Evolutionary conservation across 805 yeast species (phyloP).

Genomic region (Kodamaea neixiangensis): DNA sequence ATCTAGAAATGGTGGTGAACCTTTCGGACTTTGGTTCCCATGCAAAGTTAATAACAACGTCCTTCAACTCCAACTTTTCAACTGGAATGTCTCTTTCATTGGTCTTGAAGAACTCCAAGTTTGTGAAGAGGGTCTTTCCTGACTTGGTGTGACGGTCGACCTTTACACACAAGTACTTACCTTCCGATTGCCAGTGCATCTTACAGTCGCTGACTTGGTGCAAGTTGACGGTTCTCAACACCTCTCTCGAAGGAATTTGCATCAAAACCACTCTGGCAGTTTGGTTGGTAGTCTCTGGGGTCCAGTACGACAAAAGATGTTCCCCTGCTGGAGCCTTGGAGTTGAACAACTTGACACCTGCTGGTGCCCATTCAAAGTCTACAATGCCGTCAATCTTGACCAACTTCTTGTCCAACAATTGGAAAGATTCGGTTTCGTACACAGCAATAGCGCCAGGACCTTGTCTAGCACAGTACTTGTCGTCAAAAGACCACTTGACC

Average conservation of each 20-base stretch:
- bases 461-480: constrained; percentile 90
- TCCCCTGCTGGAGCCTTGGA: constrained; percentile 55
- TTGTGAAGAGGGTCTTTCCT: constrained; percentile 86
- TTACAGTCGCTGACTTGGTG: constrained; percentile 92
- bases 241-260: constrained; percentile 80
- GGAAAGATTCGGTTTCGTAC: constrained; percentile 79
- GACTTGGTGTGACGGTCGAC: constrained; percentile 97
- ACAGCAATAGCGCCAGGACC: constrained; percentile 91
- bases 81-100: constrained; percentile 91
- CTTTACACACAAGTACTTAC: constrained; percentile 83
- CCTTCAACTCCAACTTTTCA: constrained; percentile 90
- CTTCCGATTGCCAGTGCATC: constrained; percentile 92
- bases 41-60: constrained; percentile 80
- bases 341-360: constrained; percentile 68
- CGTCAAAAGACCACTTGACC: constrained; percentile 93
- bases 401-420: constrained; percentile 81
- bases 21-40: constrained; percentile 96
- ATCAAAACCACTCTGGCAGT: constrained; percentile 92
- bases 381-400: constrained; percentile 80
- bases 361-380: constrained; percentile 95
- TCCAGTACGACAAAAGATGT: constrained; percentile 88
- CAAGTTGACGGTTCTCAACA: constrained; percentile 86
- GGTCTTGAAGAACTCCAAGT: constrained; percentile 86
- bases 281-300: constrained; percentile 90
- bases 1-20: constrained; percentile 74